phyloP scores from a whole-genome alignment of 1,284 basidiomycete species.

The Cerrena zonata region DNA sequence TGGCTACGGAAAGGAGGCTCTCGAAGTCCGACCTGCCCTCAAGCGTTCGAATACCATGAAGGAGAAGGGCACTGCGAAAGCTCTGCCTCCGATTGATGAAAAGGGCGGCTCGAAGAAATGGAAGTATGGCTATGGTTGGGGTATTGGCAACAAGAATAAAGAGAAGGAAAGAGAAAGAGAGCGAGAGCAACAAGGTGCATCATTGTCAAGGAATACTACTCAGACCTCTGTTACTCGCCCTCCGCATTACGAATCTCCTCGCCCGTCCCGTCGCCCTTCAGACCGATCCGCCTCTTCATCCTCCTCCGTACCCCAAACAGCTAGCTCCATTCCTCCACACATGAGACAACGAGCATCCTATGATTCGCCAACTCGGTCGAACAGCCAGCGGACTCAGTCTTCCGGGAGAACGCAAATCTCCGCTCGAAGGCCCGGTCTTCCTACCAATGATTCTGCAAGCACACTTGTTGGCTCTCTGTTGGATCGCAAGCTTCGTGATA shows the following conservation, averaged over 20 bases:
- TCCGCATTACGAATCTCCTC: constrained; percentile 34
- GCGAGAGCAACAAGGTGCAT: constrained; percentile 17
- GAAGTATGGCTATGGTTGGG: constrained; percentile 63
- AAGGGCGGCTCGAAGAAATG: constrained; percentile 45
- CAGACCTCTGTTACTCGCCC: constrained; percentile 30
- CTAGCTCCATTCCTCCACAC: not conserved
- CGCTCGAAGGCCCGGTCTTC: constrained; percentile 37
- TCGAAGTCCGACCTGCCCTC: constrained; percentile 23
- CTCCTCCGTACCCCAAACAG: constrained; percentile 14
- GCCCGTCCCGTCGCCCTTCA: constrained; percentile 33
- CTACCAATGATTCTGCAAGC: constrained; percentile 55
- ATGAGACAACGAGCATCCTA: not conserved
- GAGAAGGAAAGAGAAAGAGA: constrained; percentile 35
- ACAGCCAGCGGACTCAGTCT: constrained; percentile 23
- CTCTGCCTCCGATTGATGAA: constrained; percentile 35
- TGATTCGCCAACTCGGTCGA: constrained; percentile 16
- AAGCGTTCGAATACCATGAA: constrained; percentile 23
- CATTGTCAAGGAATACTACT: constrained; percentile 19
- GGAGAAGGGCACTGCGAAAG: constrained; percentile 14
- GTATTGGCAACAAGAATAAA: constrained; percentile 54
- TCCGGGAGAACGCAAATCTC: constrained; percentile 8
- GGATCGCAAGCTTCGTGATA: constrained; percentile 61
- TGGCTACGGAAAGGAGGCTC: constrained; percentile 22
- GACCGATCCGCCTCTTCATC: constrained; percentile 7
- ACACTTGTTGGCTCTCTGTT: constrained; percentile 69